Conservation (phyloP, 129 eudicot genomes). For the Daucus carota region DH1_v3.0 NC_030385.2:38989501-38990000, state of each 20-base stretch:
- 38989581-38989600: not conserved
- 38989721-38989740: no score
- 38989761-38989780: not conserved
- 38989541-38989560: not conserved
- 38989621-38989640: not conserved
- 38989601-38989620: not conserved
- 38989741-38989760: no score
- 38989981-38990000: no score
- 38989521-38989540: not conserved
- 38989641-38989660: not conserved
- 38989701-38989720: not conserved
- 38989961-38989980: no score
- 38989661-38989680: not conserved
- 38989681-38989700: not conserved
- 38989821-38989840: no score
- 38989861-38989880: no score
- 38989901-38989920: no score
- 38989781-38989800: not conserved
- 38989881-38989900: not conserved
- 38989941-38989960: no score
- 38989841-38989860: no score
- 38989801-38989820: no score
- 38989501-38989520: not conserved
- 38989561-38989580: not conserved
- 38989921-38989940: no score